Conservation (phyloP, 164 flowering plant genomes). For the Vitis riparia region DNA sequence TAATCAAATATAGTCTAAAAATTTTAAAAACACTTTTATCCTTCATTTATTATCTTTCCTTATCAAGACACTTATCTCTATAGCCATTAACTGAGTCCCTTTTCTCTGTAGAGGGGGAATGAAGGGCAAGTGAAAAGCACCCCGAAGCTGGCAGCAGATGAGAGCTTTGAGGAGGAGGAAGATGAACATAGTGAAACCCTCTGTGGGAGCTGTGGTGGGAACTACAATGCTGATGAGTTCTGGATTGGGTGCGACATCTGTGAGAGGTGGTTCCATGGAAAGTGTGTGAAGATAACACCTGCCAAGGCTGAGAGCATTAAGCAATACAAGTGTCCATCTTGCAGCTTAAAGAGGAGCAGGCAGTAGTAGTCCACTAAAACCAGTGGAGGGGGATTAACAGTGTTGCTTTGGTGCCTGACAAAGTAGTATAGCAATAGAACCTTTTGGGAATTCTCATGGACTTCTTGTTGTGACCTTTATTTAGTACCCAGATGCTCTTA, state of each 20-base stretch:
- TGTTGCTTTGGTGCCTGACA: conserved; percentile 29
- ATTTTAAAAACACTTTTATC: background rate
- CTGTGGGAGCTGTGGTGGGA: conserved; percentile 91
- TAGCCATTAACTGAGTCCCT: conserved; percentile 5
- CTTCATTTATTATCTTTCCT: background rate
- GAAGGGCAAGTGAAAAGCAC: conserved; percentile 77
- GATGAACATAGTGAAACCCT: conserved; percentile 90
- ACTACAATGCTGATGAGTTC: conserved; percentile 78
- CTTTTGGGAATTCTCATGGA: conserved; percentile 1
- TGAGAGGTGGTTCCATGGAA: conserved; percentile 91
- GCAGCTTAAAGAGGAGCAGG: conserved; percentile 76
- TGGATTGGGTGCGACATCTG: conserved; percentile 94
- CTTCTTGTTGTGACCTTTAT: conserved; percentile 11
- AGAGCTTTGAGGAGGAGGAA: conserved; percentile 72
- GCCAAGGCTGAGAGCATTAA: conserved; percentile 89
- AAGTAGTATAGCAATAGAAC: conserved; percentile 28
- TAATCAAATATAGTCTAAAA: no score
- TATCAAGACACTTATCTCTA: background rate
- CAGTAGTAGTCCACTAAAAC: conserved; percentile 32
- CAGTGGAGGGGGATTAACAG: conserved; percentile 5
- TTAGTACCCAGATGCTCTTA: conserved; percentile 5
- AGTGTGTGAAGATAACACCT: conserved; percentile 94
- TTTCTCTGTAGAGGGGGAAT: conserved; percentile 55
- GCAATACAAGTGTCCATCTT: conserved; percentile 95
- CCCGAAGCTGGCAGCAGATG: conserved; percentile 56